Evolutionary conservation across 2,329 filamentous ascomycete genomes (phyloP).

Genomic region (Fusarium heterosporum): DNA sequence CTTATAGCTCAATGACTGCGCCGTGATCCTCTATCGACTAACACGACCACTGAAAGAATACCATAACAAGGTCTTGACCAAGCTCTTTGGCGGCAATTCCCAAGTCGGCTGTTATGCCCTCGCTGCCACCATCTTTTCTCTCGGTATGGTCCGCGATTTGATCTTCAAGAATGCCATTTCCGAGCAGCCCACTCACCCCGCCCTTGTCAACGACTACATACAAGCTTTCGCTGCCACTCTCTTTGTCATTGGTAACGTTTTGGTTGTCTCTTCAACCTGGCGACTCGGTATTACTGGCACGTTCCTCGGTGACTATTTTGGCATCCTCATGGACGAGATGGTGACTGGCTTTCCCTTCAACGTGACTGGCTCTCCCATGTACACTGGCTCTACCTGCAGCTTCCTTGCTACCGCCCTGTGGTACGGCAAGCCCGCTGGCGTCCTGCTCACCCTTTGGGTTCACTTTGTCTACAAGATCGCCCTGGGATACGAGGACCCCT

Average conservation of each 20-base stretch:
- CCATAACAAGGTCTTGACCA: constrained; percentile 88
- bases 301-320: constrained; percentile 98
- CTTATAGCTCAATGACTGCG: not conserved
- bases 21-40: constrained; percentile 15
- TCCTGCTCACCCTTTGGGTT: constrained; percentile 81
- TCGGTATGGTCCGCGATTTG: constrained; percentile 89
- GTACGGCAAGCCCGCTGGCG: constrained; percentile 87
- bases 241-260: constrained; percentile 79
- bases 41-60: constrained; percentile 73
- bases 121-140: constrained; percentile 87
- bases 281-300: constrained; percentile 93
- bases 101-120: constrained; percentile 89
- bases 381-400: constrained; percentile 91
- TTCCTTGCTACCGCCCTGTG: constrained; percentile 89
- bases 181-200: constrained; percentile 78
- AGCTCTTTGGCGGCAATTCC: constrained; percentile 82
- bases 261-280: constrained; percentile 92
- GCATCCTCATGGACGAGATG: constrained; percentile 94
- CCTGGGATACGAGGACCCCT: constrained; percentile 90
- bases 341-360: constrained; percentile 98
- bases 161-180: constrained; percentile 88
- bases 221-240: constrained; percentile 77
- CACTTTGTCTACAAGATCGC: constrained; percentile 83
- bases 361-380: constrained; percentile 92
- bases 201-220: constrained; percentile 70